Conservation (phyloP, 2,329 filamentous ascomycete species). For the Xylaria sp. region DNA sequence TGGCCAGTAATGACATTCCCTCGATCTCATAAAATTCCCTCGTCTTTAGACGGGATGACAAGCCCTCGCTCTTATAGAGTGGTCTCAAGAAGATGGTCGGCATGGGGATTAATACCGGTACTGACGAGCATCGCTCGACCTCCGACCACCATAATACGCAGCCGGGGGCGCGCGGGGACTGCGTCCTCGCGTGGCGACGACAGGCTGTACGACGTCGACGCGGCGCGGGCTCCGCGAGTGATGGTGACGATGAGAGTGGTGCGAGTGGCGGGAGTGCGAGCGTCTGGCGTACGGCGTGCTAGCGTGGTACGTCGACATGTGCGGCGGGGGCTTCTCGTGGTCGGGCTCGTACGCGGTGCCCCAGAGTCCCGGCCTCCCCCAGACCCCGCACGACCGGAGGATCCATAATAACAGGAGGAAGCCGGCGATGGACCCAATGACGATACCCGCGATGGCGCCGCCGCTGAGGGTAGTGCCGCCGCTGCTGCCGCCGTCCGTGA, state of each 20-base stretch:
- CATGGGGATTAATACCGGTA: constrained; percentile 29
- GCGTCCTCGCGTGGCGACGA: constrained; percentile 38
- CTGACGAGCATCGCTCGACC: constrained; percentile 41
- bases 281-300: constrained; percentile 36
- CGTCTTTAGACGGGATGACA: not conserved
- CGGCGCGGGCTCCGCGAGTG: constrained; percentile 33
- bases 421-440: constrained; percentile 60
- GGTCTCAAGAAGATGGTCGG: constrained; percentile 12
- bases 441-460: constrained; percentile 63
- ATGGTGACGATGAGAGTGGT: constrained; percentile 35
- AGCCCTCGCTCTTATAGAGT: not conserved
- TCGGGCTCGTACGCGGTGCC: constrained; percentile 45
- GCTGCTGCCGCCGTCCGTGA: constrained; percentile 32
- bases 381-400: constrained; percentile 56
- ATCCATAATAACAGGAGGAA: constrained; percentile 60
- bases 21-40: not conserved
- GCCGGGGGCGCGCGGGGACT: constrained; percentile 43
- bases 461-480: constrained; percentile 52
- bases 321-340: constrained; percentile 41
- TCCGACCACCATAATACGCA: constrained; percentile 39
- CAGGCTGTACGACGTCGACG: constrained; percentile 42
- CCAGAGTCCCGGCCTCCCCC: constrained; percentile 48
- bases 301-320: constrained; percentile 18
- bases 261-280: constrained; percentile 40
- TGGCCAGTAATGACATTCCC: not conserved